Evolutionary conservation across 1,284 basidiomycete genomes (phyloP).

Genomic region (Irpex sp.): DNA sequence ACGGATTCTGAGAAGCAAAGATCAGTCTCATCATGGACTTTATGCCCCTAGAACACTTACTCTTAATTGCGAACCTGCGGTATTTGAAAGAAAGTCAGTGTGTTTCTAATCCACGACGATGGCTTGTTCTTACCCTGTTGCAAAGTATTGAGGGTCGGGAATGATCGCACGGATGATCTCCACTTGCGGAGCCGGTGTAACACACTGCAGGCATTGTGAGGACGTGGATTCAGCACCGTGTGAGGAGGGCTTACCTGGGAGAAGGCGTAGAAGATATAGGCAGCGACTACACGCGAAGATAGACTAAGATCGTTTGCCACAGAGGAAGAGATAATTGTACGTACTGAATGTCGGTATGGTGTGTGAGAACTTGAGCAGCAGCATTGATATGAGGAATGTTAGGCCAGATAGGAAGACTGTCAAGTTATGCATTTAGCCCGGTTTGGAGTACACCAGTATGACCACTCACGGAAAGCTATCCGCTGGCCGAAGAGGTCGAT

Average conservation of each 20-base stretch:
- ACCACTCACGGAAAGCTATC: conserved; percentile 33
- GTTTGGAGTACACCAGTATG: neutral
- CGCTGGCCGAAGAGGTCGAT: conserved; percentile 39
- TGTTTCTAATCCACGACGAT: neutral
- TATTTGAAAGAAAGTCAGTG: neutral
- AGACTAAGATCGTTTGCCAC: neutral
- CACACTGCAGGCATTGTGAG: conserved; percentile 19
- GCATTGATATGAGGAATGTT: conserved; percentile 38
- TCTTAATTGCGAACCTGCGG: conserved; percentile 36
- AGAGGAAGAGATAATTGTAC: conserved; percentile 9
- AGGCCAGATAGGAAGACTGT: conserved; percentile 38
- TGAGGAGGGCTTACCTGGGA: conserved; percentile 27
- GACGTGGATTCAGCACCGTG: neutral
- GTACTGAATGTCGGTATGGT: conserved; percentile 33
- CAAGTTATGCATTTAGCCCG: neutral
- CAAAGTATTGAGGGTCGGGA: conserved; percentile 39
- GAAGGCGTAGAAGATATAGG: conserved; percentile 40
- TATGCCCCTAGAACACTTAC: conserved; percentile 16
- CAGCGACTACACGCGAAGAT: conserved; percentile 27
- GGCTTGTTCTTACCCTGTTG: conserved; percentile 29
- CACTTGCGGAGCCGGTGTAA: conserved; percentile 40
- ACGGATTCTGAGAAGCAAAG: conserved; percentile 27
- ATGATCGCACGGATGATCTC: conserved; percentile 37
- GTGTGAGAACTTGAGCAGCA: conserved; percentile 36
- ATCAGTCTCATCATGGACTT: neutral